Percentiles rank a stretch among this genome's conserved stretches.
phyloP scores from a whole-genome alignment of 768 basidiomycete genomes.

The Pisolithus albus region DNA sequence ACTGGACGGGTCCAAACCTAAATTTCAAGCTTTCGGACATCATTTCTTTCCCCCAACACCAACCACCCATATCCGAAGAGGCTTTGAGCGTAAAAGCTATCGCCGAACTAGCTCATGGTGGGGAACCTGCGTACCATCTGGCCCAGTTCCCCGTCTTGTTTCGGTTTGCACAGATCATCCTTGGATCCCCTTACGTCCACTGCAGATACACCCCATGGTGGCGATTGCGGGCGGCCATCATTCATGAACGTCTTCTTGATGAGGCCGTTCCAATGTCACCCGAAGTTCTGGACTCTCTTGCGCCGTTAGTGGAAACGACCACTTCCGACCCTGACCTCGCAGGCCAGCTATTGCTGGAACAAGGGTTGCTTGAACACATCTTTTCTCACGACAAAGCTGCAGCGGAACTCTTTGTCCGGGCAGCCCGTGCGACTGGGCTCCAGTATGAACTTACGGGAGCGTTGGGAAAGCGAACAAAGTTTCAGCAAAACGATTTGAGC shows the following conservation, averaged over 20 bases:
- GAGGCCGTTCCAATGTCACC: constrained; percentile 63
- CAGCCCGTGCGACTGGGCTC: constrained; percentile 70
- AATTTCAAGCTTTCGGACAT: constrained; percentile 42
- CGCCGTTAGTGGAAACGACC: constrained; percentile 34
- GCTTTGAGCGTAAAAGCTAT: constrained; percentile 60
- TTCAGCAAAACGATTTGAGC: constrained; percentile 75
- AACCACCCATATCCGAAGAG: constrained; percentile 35
- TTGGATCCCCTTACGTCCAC: constrained; percentile 45
- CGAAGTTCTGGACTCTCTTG: constrained; percentile 34
- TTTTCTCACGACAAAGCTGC: constrained; percentile 71
- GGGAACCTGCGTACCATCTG: constrained; percentile 96
- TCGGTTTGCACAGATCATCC: constrained; percentile 64
- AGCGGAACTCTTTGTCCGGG: constrained; percentile 67
- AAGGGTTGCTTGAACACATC: constrained; percentile 75
- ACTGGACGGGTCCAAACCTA: constrained; percentile 95
- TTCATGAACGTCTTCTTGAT: constrained; percentile 76
- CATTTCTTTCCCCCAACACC: constrained; percentile 30
- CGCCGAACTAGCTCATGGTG: constrained; percentile 70
- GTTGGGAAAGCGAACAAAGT: constrained; percentile 89
- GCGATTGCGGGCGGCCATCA: constrained; percentile 62
- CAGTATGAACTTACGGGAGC: constrained; percentile 91
- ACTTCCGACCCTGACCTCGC: constrained; percentile 54
- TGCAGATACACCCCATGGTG: constrained; percentile 65
- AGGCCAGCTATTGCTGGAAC: constrained; percentile 65
- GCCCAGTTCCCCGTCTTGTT: constrained; percentile 62